These are phyloP conservation scores for Strigomonas oncopelti DNA, from an alignment of 208 protist genomes.

Conservation along the genomic window DNA sequence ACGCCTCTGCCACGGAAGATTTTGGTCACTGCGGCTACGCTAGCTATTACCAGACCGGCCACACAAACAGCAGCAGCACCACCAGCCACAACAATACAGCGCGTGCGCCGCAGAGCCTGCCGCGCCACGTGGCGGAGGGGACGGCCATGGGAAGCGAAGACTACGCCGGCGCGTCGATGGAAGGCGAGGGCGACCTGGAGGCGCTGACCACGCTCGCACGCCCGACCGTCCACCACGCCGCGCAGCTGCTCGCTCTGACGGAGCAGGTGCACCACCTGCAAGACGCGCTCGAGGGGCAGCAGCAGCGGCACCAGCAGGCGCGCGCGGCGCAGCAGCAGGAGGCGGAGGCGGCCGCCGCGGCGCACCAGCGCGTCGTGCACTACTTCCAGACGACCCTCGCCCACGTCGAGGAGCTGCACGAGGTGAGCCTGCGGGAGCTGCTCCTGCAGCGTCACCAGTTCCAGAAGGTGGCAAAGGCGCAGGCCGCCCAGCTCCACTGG, in stretches of 20 bases:
- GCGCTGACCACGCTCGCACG: slow-evolving; percentile 8
- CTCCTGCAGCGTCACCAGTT: slow-evolving; percentile 47
- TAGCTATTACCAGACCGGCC: too few relatives aligned
- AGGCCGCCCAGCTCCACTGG: slow-evolving; percentile 38
- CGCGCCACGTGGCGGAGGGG: not conserved
- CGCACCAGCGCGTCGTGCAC: slow-evolving; percentile 23
- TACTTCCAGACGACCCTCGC: slow-evolving; percentile 32
- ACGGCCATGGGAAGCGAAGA: too few relatives aligned
- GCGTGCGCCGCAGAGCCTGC: too few relatives aligned
- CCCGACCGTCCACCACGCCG: slow-evolving; percentile 9
- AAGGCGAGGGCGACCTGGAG: slow-evolving; percentile 9
- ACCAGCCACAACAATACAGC: too few relatives aligned
- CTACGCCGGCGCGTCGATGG: too few relatives aligned
- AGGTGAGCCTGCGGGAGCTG: slow-evolving; percentile 49
- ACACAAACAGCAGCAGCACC: too few relatives aligned
- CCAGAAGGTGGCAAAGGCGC: slow-evolving; percentile 36
- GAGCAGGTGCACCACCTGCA: slow-evolving; percentile 55
- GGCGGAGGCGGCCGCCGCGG: slow-evolving; percentile 31
- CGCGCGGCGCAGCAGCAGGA: slow-evolving; percentile 30
- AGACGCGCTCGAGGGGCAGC: slow-evolving; percentile 63
- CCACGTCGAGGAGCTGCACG: slow-evolving; percentile 47
- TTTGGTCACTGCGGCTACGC: too few relatives aligned
- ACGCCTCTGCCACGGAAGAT: too few relatives aligned
- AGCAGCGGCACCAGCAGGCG: slow-evolving; percentile 53
- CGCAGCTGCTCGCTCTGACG: slow-evolving; percentile 40